phyloP scores from a whole-genome alignment of 768 basidiomycete genomes.

The Phanerochaete carnosa region DNA sequence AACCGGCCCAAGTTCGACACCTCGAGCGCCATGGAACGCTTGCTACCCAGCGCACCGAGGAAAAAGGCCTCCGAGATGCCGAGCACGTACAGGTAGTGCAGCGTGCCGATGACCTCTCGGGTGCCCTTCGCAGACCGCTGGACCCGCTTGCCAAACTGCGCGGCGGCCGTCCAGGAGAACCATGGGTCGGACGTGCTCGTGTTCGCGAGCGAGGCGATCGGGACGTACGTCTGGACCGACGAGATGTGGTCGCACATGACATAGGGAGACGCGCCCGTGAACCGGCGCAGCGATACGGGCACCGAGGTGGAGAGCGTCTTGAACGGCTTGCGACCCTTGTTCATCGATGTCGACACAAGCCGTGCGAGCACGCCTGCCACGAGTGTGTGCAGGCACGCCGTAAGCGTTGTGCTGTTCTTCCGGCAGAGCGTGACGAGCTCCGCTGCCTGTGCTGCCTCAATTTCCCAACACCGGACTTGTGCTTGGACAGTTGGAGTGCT shows the following conservation, averaged over 20 bases:
- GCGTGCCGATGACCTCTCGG: background rate
- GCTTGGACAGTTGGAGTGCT: background rate
- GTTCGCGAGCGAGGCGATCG: background rate
- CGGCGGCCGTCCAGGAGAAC: conserved; percentile 1
- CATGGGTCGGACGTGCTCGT: background rate
- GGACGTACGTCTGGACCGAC: background rate
- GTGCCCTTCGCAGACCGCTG: background rate
- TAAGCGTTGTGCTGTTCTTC: conserved; percentile 8
- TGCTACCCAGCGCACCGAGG: conserved; percentile 1
- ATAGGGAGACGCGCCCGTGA: conserved; percentile 24
- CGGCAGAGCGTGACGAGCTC: conserved; percentile 3
- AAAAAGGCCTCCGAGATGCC: background rate
- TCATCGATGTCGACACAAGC: background rate
- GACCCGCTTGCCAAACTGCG: background rate
- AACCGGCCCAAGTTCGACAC: conserved; percentile 6
- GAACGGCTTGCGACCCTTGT: background rate
- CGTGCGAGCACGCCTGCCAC: background rate
- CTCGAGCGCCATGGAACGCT: conserved; percentile 1
- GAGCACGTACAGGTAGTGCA: conserved; percentile 4
- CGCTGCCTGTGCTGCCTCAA: background rate
- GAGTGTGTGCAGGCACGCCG: conserved; percentile 2
- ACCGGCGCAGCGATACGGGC: conserved; percentile 32
- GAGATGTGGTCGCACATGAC: conserved; percentile 35
- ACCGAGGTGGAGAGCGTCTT: conserved; percentile 17
- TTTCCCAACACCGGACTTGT: background rate